A percentile compares a stretch with the other conserved stretches of the same genome.
These are phyloP conservation scores for Bryopsis sp. DNA, from an alignment of 139 green algal species.

Conservation along the genomic window DNA sequence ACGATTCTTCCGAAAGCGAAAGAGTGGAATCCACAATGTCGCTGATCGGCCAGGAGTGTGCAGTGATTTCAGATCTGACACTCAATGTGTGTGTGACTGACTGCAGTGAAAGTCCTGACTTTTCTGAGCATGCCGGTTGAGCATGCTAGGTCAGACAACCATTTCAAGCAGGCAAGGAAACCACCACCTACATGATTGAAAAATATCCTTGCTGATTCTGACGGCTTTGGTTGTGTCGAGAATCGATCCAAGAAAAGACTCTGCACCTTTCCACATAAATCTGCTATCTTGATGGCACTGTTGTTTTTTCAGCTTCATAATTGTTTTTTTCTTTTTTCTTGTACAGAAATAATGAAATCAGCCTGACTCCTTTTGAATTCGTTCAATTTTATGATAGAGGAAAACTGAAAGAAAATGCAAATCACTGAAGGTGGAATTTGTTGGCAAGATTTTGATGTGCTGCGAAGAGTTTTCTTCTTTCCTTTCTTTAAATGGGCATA, in stretches of 20 bases:
- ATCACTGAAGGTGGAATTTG: neutral
- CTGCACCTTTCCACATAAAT: neutral
- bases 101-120: slow-evolving; percentile 29
- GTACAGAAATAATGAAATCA: neutral
- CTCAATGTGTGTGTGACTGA: too few species aligned
- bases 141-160: slow-evolving; percentile 24
- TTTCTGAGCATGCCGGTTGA: slow-evolving; percentile 83
- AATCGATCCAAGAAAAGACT: neutral
- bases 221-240: neutral
- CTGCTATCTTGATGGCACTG: neutral
- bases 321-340: neutral
- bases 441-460: neutral
- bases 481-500: neutral
- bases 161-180: slow-evolving; percentile 26
- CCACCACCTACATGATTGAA: too few species aligned
- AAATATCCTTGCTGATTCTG: too few species aligned
- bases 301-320: neutral
- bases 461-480: neutral
- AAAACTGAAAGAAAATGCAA: neutral
- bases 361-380: neutral
- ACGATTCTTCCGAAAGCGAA: neutral
- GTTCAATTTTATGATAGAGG: neutral
- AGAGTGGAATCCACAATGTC: neutral
- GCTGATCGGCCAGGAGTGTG: too few species aligned
- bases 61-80: too few species aligned